Evolutionary conservation across 2,329 filamentous ascomycete genomes (phyloP), one percentile per base, ranked within the genome.

Genomic region (Gnomoniopsis sp.): DNA sequence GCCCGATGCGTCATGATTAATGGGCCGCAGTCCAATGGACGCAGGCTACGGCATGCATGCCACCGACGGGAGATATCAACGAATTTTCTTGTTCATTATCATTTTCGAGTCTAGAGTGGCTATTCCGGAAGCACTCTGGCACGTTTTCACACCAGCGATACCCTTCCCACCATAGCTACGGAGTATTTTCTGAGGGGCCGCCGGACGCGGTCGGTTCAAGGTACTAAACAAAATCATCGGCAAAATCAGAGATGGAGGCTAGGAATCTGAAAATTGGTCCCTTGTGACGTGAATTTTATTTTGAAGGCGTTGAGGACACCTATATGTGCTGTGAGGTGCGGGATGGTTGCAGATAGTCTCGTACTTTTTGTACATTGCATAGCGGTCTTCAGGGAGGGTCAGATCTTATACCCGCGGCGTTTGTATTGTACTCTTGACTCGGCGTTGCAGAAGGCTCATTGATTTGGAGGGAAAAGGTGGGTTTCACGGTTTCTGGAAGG

Each of bases 361-460:
- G 43, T 19, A 19, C 47, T 30, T 33, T 54, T 46, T 22, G 47
- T 54, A 36, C 26, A 17, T 56, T 57, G 55, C 55, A 57, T 57
- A 51, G 48, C 48, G 46, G 26, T 48, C 26, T 46, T 48, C 34
- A 23, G 19, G 21, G 50, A 23, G 8, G 36, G n/a, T 43, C 44
- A 57, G 55, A 57, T 52, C 38, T 34, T 57, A 57, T 57, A 57
- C 55, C 55, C 48, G 55, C 34, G 55, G 55, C 49, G 55, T 57
- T 57, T 26, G 47, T 38, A 36, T 30, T 47, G 38, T 44, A 38
- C 22, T 44, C 33, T 12, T 41, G 49, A 33, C 26, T 57, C 55
- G 53, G 53, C 53, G 53, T 56, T 56, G 44, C 53, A 49, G 19
- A 41, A 48, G 53, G 52, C 30, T 33, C 53, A 48, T 41, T 47